Evolutionary conservation across 441 rosid genomes (phyloP), one percentile per base, ranked within the genome.

Genomic region (Pelargonium myrrhifolium): DNA sequence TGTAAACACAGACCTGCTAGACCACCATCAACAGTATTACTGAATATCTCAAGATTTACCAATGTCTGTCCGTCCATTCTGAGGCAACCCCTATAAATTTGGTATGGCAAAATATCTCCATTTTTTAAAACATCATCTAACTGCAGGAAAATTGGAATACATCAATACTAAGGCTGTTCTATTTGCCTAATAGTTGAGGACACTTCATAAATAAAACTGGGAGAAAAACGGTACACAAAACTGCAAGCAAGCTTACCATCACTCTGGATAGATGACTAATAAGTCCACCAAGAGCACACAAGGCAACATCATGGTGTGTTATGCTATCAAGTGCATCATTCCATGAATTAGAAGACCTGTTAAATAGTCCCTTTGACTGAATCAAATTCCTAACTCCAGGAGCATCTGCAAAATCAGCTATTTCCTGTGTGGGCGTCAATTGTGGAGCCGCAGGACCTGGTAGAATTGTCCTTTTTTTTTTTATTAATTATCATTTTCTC

Each of bases 1-100:
- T 20, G 61, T n/a, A 56, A 64, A 68, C 42, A 80, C 89, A 80
- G 82, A 77, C 97, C 99, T 78, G 85, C 80, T 71, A 79, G 76
- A 74, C 96, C 90, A 76, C 98, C 93, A 77, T 92, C 86, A 37
- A 78, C 86, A 80, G 78, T 89, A 75, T 92, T 94, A 72, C 74
- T 78, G 76, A 94, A 94, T 66, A 94, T 85, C 80, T 92, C 99
- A 67, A 94, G 97, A 83, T 94, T 94, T 66, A 88, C 87, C 76
- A 94, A 62, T 28, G 97, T 89, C 79, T 94, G 99, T 51, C 98
- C 99, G 77, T 94, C 99, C 84, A 94, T 85, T 78, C 86, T 83
- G 72, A 94, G 96, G 85, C 87, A 87, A 66, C 93, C 94, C 61
- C 70, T 80, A 77, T 87, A 89, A 71, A 94, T 89, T 71, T 89